phyloP scores from a whole-genome alignment of 345 rosid species.

The Firmiana major region DNA sequence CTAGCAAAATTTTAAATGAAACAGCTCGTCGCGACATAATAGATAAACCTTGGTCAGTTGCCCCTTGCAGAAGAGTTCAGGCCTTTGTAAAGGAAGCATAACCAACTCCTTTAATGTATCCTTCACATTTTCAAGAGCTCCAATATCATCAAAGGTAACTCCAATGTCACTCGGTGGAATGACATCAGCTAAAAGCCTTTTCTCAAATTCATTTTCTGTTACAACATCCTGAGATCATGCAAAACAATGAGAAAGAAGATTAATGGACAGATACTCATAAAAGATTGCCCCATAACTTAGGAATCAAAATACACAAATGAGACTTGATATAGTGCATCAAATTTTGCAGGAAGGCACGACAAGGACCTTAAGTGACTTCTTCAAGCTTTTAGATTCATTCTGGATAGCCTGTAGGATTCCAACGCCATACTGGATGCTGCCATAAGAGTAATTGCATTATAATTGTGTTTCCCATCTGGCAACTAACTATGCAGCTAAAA shows the following conservation, averaged over 20 bases:
- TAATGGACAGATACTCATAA: neutral
- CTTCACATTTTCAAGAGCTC: conserved; percentile 89
- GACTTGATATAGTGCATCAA: neutral
- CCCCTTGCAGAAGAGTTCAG: conserved; percentile 89
- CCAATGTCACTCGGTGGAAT: conserved; percentile 86
- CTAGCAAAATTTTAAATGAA: neutral
- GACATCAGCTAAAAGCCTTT: conserved; percentile 70
- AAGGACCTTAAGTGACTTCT: conserved; percentile 79
- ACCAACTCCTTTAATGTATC: conserved; percentile 87
- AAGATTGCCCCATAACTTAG: neutral
- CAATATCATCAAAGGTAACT: conserved; percentile 87
- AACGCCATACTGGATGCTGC: conserved; percentile 75
- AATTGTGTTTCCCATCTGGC: conserved; percentile 14
- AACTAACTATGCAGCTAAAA: conserved; percentile 21
- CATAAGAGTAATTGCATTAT: conserved; percentile 29
- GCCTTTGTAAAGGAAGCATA: conserved; percentile 88
- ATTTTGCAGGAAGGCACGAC: neutral
- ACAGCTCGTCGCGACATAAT: neutral
- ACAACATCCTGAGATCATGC: conserved; percentile 64
- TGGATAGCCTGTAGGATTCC: conserved; percentile 59
- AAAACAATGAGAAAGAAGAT: conserved; percentile 18
- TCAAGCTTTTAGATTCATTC: conserved; percentile 71
- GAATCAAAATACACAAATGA: neutral
- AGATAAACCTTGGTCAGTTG: conserved; percentile 67
- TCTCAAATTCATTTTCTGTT: conserved; percentile 84